A percentile compares a stretch with the other conserved stretches of the same genome.
Evolutionary conservation across 1,284 basidiomycete genomes (phyloP).

Genomic region (Erythrobasidium hasegawianum): DNA sequence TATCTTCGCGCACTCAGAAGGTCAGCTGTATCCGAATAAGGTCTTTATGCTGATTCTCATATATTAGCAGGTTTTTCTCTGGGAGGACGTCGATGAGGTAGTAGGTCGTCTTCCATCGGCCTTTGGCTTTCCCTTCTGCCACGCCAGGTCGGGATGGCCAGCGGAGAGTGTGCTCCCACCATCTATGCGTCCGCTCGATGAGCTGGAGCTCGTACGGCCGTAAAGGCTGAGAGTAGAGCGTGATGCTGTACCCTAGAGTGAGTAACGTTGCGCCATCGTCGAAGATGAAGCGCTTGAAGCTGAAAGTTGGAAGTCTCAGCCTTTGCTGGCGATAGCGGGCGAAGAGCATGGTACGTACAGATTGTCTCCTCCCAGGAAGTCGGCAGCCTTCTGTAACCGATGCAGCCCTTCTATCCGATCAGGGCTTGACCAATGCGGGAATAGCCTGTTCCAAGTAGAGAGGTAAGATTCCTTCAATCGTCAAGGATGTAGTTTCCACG

Average conservation of each 20-base stretch:
- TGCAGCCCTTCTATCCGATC: slow-evolving; percentile 14
- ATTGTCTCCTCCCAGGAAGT: slow-evolving; percentile 28
- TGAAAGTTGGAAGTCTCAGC: not conserved
- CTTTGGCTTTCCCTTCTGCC: slow-evolving; percentile 16
- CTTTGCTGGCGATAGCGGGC: not conserved
- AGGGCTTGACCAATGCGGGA: slow-evolving; percentile 17
- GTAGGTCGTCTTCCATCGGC: slow-evolving; percentile 28
- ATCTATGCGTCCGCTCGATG: slow-evolving; percentile 23
- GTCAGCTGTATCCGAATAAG: slow-evolving; percentile 10
- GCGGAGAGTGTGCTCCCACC: slow-evolving; percentile 19
- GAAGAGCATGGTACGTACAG: slow-evolving; percentile 2
- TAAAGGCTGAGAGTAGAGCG: slow-evolving; percentile 32
- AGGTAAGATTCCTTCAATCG: not conserved
- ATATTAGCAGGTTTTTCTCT: slow-evolving; percentile 21
- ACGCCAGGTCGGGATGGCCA: slow-evolving; percentile 27
- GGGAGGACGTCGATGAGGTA: slow-evolving; percentile 13
- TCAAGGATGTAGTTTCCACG: not conserved
- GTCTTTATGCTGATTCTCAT: slow-evolving; percentile 9
- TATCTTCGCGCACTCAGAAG: not conserved
- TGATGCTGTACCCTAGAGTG: slow-evolving; percentile 32
- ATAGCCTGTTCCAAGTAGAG: slow-evolving; percentile 3
- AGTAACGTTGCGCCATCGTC: slow-evolving; percentile 18
- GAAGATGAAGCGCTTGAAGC: slow-evolving; percentile 31
- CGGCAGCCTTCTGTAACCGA: slow-evolving; percentile 16
- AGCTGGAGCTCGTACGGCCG: slow-evolving; percentile 24